These are phyloP conservation scores for Asterella californica DNA, from an alignment of 225 moss, liverwort and hornwort species.

Conservation along the genomic window DNA sequence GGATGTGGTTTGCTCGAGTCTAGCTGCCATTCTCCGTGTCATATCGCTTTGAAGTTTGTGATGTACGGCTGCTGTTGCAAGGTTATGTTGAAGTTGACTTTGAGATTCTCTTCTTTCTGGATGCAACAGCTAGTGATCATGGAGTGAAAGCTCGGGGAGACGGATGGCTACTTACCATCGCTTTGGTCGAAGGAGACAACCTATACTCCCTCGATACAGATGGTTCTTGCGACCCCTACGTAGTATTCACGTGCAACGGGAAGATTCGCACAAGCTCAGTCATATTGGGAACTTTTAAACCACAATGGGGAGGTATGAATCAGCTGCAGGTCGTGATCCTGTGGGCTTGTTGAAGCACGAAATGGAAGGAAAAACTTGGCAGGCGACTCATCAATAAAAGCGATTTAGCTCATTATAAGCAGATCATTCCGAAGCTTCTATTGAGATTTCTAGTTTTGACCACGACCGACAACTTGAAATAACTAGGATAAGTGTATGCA, in stretches of 20 bases:
- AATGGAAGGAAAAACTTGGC: background rate
- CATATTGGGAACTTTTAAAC: constrained; percentile 56
- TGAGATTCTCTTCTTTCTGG: background rate
- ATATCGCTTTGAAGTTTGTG: background rate
- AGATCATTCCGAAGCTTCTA: background rate
- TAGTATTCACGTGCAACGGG: constrained; percentile 83
- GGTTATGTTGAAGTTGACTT: background rate
- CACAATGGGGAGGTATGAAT: constrained; percentile 70
- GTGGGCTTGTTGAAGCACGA: background rate
- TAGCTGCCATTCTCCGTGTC: background rate
- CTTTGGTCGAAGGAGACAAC: constrained; percentile 65
- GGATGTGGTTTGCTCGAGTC: too few relatives aligned
- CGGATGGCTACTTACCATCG: constrained; percentile 74
- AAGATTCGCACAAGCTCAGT: constrained; percentile 81
- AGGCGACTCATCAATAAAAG: background rate
- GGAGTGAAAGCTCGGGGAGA: constrained; percentile 82
- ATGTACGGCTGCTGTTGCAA: background rate
- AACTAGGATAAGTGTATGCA: too few relatives aligned
- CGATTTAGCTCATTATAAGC: background rate
- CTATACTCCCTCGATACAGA: constrained; percentile 58
- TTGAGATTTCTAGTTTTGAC: background rate
- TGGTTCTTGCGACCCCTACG: constrained; percentile 66
- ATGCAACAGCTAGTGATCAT: constrained; percentile 69
- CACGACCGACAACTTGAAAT: background rate
- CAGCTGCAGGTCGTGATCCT: background rate